These are phyloP conservation scores for Ceratobasidium sp. DNA, from an alignment of 1,284 basidiomycete genomes.

Conservation along the genomic window DNA sequence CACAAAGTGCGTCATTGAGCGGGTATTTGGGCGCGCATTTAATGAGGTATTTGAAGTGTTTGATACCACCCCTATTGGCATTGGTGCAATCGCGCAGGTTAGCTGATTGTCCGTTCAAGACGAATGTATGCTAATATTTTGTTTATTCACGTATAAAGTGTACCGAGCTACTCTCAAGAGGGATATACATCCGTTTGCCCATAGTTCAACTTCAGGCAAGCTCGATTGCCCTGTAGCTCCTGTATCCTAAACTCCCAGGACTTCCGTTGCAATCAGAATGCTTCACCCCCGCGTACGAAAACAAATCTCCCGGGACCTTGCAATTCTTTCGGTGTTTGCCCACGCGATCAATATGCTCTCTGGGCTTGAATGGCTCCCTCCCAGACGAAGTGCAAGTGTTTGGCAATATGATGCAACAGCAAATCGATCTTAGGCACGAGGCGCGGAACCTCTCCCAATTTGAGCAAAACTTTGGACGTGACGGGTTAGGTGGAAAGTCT, in stretches of 20 bases:
- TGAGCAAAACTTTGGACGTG: slow-evolving; percentile 80
- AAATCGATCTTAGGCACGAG: slow-evolving; percentile 92
- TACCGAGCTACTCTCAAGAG: slow-evolving; percentile 87
- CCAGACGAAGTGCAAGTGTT: slow-evolving; percentile 97
- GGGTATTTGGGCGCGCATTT: slow-evolving; percentile 84
- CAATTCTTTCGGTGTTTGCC: slow-evolving; percentile 96
- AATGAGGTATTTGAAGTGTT: slow-evolving; percentile 94
- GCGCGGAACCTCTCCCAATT: slow-evolving; percentile 89
- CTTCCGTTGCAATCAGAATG: slow-evolving; percentile 94
- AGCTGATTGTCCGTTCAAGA: slow-evolving; percentile 44
- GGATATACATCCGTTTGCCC: slow-evolving; percentile 75
- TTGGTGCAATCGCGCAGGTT: slow-evolving; percentile 96
- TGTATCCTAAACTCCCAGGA: slow-evolving; percentile 65
- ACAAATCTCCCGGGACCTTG: slow-evolving; percentile 87
- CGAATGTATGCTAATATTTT: neutral
- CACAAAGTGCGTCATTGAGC: slow-evolving; percentile 85
- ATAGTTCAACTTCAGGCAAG: slow-evolving; percentile 25
- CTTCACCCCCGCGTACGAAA: slow-evolving; percentile 88
- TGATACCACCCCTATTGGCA: slow-evolving; percentile 87
- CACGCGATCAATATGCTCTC: slow-evolving; percentile 81
- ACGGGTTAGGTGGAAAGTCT: slow-evolving; percentile 17
- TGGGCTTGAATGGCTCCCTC: slow-evolving; percentile 95
- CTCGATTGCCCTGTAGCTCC: slow-evolving; percentile 39
- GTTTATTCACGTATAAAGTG: slow-evolving; percentile 61
- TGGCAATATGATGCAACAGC: slow-evolving; percentile 96